These are phyloP conservation scores for Colletotrichum liaoningense DNA, from an alignment of 2,329 filamentous ascomycete genomes.

Conservation along the genomic window DNA sequence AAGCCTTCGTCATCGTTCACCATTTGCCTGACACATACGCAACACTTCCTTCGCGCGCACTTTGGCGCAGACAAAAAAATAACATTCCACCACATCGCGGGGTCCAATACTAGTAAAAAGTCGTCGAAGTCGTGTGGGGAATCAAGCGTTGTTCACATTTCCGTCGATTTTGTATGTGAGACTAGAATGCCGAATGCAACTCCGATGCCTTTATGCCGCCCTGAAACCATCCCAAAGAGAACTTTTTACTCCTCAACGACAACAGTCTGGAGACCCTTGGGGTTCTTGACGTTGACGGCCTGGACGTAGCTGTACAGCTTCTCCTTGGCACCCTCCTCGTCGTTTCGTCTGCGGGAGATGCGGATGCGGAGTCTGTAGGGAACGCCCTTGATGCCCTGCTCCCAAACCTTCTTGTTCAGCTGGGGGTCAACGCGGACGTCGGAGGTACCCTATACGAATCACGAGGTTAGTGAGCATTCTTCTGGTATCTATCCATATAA, in stretches of 20 bases:
- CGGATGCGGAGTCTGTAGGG: constrained; percentile 97
- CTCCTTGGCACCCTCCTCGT: constrained; percentile 99
- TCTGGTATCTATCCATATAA: neutral
- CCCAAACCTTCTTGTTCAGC: constrained; percentile 99
- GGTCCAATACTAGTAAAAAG: constrained; percentile 19
- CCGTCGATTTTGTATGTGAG: constrained; percentile 38
- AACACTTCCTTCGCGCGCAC: constrained; percentile 7
- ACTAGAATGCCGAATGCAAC: constrained; percentile 59
- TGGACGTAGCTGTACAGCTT: constrained; percentile 99
- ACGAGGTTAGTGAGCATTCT: constrained; percentile 37
- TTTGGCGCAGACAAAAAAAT: constrained; percentile 13
- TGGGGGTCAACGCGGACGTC: constrained; percentile 98
- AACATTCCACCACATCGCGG: constrained; percentile 25
- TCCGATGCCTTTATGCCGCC: constrained; percentile 57
- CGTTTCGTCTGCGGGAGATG: constrained; percentile 99
- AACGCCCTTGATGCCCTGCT: constrained; percentile 98
- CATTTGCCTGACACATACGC: neutral
- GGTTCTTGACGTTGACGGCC: constrained; percentile 99
- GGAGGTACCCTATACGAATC: constrained; percentile 80
- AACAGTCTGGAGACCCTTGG: constrained; percentile 95
- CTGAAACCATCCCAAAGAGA: constrained; percentile 54
- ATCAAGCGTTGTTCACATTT: constrained; percentile 39
- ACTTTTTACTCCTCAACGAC: constrained; percentile 79
- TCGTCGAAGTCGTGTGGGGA: constrained; percentile 38
- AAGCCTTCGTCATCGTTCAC: constrained; percentile 13